Evolutionary conservation across 345 rosid species (phyloP).

Genomic region (Anacardium occidentale): DNA sequence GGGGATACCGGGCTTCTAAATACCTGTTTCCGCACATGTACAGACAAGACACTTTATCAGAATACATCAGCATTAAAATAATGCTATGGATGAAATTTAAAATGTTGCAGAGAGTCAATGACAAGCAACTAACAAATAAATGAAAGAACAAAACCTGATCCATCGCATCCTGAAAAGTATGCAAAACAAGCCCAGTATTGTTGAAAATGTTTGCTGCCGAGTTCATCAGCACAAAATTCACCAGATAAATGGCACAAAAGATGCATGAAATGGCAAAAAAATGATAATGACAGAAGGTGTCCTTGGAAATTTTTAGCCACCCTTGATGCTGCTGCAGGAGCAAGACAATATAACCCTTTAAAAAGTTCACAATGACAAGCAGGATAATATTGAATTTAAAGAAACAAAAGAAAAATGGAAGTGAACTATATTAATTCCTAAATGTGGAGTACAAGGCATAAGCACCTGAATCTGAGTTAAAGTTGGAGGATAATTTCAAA

Average conservation of each 20-base stretch:
- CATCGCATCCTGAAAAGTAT: constrained; percentile 89
- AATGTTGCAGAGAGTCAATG: constrained; percentile 10
- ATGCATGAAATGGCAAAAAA: constrained; percentile 64
- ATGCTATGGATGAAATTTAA: neutral
- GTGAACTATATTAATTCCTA: neutral
- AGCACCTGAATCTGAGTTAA: neutral
- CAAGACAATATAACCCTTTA: constrained; percentile 9
- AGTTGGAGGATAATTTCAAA: neutral
- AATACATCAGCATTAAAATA: constrained; percentile 9
- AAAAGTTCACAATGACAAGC: constrained; percentile 9
- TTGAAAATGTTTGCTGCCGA: constrained; percentile 83
- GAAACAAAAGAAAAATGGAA: neutral
- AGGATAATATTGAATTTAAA: neutral
- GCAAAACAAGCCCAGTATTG: constrained; percentile 64
- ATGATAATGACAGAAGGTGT: constrained; percentile 65
- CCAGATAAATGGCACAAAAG: constrained; percentile 74
- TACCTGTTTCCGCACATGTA: constrained; percentile 46
- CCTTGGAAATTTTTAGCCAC: constrained; percentile 47
- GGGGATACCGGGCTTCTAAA: constrained; percentile 64
- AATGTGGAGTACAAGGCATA: neutral
- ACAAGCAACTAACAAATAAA: neutral
- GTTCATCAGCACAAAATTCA: constrained; percentile 69
- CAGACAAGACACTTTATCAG: constrained; percentile 11
- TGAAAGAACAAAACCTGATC: constrained; percentile 63
- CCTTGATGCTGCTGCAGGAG: constrained; percentile 56